These are phyloP conservation scores for Nakataea oryzae DNA, from an alignment of 2,329 filamentous ascomycete species.

Conservation along the genomic window DNA sequence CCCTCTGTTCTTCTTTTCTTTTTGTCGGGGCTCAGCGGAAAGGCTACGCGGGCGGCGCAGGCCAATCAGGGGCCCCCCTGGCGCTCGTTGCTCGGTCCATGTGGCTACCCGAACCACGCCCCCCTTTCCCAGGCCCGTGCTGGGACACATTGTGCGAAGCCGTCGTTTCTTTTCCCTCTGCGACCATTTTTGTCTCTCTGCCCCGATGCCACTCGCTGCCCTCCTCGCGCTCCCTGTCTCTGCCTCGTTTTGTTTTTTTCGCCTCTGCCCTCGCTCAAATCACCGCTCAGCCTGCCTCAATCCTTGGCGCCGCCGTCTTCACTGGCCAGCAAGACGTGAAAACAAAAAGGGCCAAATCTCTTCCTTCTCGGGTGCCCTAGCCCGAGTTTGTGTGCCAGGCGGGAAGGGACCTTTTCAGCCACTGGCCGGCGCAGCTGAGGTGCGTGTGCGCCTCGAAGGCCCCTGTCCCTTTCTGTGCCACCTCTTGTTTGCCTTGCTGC, in stretches of 20 bases:
- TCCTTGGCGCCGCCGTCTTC: too few relatives aligned
- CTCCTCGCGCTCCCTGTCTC: too few relatives aligned
- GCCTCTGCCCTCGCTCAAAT: too few relatives aligned
- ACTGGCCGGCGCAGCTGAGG: background rate
- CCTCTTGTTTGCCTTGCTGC: too few relatives aligned
- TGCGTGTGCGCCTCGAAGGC: background rate
- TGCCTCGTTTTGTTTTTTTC: background rate
- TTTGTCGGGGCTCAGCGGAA: too few relatives aligned
- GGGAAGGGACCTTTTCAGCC: background rate
- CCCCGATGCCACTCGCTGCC: too few relatives aligned
- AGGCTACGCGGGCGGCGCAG: too few relatives aligned
- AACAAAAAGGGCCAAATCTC: background rate
- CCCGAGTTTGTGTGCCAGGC: background rate
- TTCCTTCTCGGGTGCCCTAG: background rate
- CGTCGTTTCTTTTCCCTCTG: background rate
- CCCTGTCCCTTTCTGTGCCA: background rate
- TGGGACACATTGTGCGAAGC: background rate
- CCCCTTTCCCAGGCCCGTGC: background rate
- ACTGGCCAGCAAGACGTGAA: too few relatives aligned
- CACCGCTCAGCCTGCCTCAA: too few relatives aligned
- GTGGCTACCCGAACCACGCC: background rate
- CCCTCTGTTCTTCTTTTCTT: too few relatives aligned
- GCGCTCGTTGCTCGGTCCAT: background rate
- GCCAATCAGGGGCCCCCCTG: background rate
- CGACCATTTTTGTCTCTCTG: background rate